Evolutionary conservation across 2,329 filamentous ascomycete genomes (phyloP), one percentile per base, ranked within the genome.

Genomic region (Talaromyces marneffei): DNA sequence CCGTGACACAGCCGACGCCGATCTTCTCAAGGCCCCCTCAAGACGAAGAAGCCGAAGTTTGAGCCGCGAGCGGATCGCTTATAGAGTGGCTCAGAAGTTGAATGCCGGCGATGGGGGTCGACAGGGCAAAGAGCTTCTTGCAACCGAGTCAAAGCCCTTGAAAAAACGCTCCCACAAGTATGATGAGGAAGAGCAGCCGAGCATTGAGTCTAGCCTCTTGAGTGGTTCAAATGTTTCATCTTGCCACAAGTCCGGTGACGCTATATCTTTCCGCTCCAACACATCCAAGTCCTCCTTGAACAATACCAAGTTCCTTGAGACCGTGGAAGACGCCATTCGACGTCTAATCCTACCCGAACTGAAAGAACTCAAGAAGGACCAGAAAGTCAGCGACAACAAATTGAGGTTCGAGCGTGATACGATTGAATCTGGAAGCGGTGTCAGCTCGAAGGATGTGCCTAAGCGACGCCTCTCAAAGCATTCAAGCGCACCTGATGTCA

Each of bases 281-380:
- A 62, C 60, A 9, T 84, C 83, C 18, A 83, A 83, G 62, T 90
- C 91, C 2, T 93, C 90, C 0, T 90, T 95, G 72, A 96, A 95
- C 76, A 96, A 97, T 69, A 92, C 92, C 0, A 94, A 91, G 71
- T 79, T 97, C 1, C 82, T 97, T 2, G 90, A 94, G 69, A 94
- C 92, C 0, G 92, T 97, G 2, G 92, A 97, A 76, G 92, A 96
- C 76, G 92, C 92, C 14, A 96, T 97, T 70, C 87, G 91, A 65
- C 85, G 92, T 54, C 82, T 96, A 55, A 96, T 97, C 58, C 78
- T 99, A 2, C 94, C 94, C 0, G 93, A 99, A 74, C 81, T 99
- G 48, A 93, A 91, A 68, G 91, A 92, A 9, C 80, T 99, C 59
- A 97, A 96, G 74, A 87, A 92, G 68, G 92, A 96, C 70, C 90